Evolutionary conservation across 495 filamentous ascomycete species (phyloP).

Genomic region (Filosporella fistucella): DNA sequence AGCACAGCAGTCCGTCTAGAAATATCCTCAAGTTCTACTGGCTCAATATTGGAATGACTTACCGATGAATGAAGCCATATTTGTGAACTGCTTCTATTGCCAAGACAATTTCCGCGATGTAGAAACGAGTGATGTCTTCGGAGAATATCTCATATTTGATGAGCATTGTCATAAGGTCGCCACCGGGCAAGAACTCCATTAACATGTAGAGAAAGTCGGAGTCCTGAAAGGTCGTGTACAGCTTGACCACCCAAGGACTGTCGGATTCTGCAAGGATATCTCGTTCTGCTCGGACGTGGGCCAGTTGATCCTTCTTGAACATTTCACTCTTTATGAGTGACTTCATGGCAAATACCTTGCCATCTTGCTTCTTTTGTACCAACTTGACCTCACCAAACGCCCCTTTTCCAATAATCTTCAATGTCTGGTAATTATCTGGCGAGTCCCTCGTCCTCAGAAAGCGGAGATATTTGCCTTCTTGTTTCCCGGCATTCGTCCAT

Average conservation of each 20-base stretch:
- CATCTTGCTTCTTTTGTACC: constrained; percentile 92
- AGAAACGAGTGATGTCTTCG: constrained; percentile 97
- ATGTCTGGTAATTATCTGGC: constrained; percentile 87
- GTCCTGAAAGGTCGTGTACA: constrained; percentile 97
- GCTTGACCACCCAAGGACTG: constrained; percentile 97
- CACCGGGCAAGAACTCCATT: constrained; percentile 98
- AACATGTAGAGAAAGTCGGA: constrained; percentile 93
- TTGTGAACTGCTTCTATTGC: constrained; percentile 98
- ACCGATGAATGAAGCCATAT: constrained; percentile 98
- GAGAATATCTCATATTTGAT: constrained; percentile 99
- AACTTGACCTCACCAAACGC: constrained; percentile 98
- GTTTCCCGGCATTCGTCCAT: constrained; percentile 69
- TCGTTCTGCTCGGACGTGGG: constrained; percentile 96
- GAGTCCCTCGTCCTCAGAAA: constrained; percentile 90
- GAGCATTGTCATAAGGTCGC: constrained; percentile 99
- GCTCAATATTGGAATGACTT: constrained; percentile 34
- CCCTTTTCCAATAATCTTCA: constrained; percentile 98
- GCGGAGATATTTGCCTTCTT: constrained; percentile 87
- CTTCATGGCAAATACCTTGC: constrained; percentile 97
- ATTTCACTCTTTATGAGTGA: constrained; percentile 97
- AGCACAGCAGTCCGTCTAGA: not conserved
- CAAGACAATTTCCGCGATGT: constrained; percentile 97
- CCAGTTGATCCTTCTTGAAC: constrained; percentile 99
- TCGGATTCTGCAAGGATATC: constrained; percentile 98
- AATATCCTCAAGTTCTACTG: not conserved